phyloP scores from a whole-genome alignment of 2,329 filamentous ascomycete species.

The Monilinia polystroma region DNA sequence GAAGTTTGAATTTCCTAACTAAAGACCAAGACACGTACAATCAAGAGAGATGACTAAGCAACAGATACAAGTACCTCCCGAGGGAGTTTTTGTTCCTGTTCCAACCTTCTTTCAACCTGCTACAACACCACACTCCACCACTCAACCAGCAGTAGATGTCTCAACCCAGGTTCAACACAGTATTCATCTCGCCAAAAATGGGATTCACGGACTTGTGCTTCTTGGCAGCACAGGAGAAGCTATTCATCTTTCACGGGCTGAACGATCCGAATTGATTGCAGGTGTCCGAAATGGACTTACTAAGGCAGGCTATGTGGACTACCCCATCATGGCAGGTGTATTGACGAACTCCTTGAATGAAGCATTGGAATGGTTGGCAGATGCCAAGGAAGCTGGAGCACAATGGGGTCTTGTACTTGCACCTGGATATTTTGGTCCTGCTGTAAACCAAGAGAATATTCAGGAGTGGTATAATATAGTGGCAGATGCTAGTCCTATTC shows the following conservation, averaged over 20 bases:
- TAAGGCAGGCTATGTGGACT: constrained; percentile 53
- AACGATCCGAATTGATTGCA: constrained; percentile 44
- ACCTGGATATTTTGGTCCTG: constrained; percentile 53
- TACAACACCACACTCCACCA: constrained; percentile 21
- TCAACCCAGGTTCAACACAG: constrained; percentile 55
- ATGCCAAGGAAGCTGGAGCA: constrained; percentile 56
- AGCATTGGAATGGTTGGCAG: constrained; percentile 49
- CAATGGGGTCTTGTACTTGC: constrained; percentile 62
- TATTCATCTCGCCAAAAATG: constrained; percentile 56
- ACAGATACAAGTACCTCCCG: constrained; percentile 24
- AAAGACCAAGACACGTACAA: neutral
- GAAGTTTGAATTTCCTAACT: neutral
- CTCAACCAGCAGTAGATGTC: constrained; percentile 48
- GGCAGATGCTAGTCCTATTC: constrained; percentile 58
- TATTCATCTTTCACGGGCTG: constrained; percentile 55
- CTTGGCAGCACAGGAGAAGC: constrained; percentile 63
- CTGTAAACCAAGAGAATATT: constrained; percentile 52
- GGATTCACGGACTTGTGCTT: constrained; percentile 59
- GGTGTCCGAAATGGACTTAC: constrained; percentile 44
- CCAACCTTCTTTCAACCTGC: constrained; percentile 55
- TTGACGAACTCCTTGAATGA: constrained; percentile 56
- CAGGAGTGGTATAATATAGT: constrained; percentile 58
- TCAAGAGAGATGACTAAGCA: constrained; percentile 11
- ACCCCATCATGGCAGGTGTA: constrained; percentile 58
- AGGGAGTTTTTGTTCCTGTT: constrained; percentile 55